Conservation (phyloP, 2,329 filamentous ascomycete genomes). For the Botrytis cinerea region DNA sequence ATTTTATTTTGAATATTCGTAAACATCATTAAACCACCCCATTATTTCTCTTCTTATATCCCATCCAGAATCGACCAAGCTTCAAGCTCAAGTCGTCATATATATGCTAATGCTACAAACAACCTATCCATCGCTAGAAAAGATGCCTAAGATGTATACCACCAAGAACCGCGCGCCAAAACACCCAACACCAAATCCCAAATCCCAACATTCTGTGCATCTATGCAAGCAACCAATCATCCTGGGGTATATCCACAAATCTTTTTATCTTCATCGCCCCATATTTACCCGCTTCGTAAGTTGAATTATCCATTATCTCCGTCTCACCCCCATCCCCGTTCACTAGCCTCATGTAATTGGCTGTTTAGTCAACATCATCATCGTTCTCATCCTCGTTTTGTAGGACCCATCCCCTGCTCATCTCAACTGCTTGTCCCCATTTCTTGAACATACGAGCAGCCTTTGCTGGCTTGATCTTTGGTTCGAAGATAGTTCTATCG, state of each 20-base stretch:
- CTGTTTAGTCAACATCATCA: slow-evolving; percentile 16
- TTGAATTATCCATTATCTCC: slow-evolving; percentile 10
- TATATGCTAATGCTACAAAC: slow-evolving; percentile 13
- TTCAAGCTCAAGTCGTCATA: slow-evolving; percentile 13
- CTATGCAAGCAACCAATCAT: slow-evolving; percentile 6
- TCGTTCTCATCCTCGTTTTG: slow-evolving; percentile 23
- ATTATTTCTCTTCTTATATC: not conserved
- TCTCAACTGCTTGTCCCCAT: slow-evolving; percentile 76
- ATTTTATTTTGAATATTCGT: slow-evolving; percentile 8
- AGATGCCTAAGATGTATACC: not conserved
- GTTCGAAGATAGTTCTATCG: slow-evolving; percentile 68
- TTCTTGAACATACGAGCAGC: slow-evolving; percentile 63
- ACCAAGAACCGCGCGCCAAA: slow-evolving; percentile 16
- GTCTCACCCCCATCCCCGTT: not conserved
- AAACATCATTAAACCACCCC: not conserved
- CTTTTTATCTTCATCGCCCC: slow-evolving; percentile 12
- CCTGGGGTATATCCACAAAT: slow-evolving; percentile 17
- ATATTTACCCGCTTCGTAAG: not conserved
- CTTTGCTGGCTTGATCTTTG: slow-evolving; percentile 59
- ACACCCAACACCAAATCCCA: slow-evolving; percentile 5
- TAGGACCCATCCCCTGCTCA: slow-evolving; percentile 70
- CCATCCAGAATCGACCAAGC: not conserved
- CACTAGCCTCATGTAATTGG: not conserved
- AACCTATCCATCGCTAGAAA: not conserved
- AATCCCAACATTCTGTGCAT: slow-evolving; percentile 9